Base-by-base conservation (phyloP, 2,329 filamentous ascomycete species). In the Ceratocystis lukuohia region DNA sequence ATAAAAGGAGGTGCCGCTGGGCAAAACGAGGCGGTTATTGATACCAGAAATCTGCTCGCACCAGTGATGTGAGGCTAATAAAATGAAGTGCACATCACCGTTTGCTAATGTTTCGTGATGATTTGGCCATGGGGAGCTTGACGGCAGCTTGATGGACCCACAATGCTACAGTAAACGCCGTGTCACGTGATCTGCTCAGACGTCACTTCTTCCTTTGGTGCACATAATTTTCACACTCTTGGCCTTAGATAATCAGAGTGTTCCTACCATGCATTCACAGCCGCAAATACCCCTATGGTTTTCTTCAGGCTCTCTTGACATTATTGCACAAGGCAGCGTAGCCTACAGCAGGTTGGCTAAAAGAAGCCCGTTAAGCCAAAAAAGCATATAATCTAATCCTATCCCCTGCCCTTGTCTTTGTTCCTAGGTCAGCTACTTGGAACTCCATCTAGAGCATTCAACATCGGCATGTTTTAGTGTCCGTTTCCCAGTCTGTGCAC, bases 401-500 rank as follows among this genome's bases (percentile, higher is more conserved):
- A 41, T 41, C 37, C 37, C 37, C 10, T 48, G 17, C 45, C n/a
- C n/a, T n/a, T 25, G 7, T 20, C n/a, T 10, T 20, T 25, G 46
- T 50, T 22, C 46, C 22, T 7, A 22, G 46, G n/a, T 30, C 28
- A 57, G 53, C 25, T 30, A 12, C 53, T 30, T 15, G 12, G 7
- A 1, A 7, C 50, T 25, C 25, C 30, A 5, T 57, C 53, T 57
- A 30, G 17, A 57, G 22, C 53, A 57, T 7, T 30, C 22, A 22
- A n/a, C 30, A 41, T n/a, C 30, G 53, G 48, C 41, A 22, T 48
- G 44, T 56, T 41, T 50, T 64, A 48, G 44, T 37, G 20, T 22
- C 45, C 41, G 44, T n/a, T 20, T 12, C 22, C 45, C 65, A 46
- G 45, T 50, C 48, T 50, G 46, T 44, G 46, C 65, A 57, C 53